Evolutionary conservation across 2,329 filamentous ascomycete species (phyloP).

Genomic region (Sphaerostilbella broomeana): DNA sequence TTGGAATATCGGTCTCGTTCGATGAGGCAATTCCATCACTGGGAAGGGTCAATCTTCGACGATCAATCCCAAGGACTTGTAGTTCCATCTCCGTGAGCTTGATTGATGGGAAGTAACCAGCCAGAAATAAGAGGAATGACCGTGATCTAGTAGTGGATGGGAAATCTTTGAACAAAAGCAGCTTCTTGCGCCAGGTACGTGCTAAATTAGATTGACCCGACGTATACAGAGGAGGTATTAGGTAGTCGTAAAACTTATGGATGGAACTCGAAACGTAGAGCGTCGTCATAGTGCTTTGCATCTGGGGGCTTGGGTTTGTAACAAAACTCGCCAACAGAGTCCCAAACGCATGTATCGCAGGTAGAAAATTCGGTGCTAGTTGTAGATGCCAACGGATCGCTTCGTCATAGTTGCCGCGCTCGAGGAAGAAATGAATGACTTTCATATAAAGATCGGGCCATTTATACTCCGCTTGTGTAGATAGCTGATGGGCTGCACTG

Average conservation of each 20-base stretch:
- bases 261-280: constrained; percentile 41
- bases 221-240: constrained; percentile 46
- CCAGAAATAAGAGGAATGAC: constrained; percentile 43
- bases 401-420: constrained; percentile 29
- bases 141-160: constrained; percentile 35
- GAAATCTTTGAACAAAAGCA: constrained; percentile 35
- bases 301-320: constrained; percentile 27
- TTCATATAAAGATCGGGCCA: constrained; percentile 48
- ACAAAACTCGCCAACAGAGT: constrained; percentile 39
- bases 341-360: constrained; percentile 35
- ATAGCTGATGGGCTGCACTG: constrained; percentile 28
- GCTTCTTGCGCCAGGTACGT: constrained; percentile 39
- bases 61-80: constrained; percentile 14
- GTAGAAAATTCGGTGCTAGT: constrained; percentile 37
- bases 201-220: constrained; percentile 40
- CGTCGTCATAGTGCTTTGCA: constrained; percentile 35
- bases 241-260: constrained; percentile 41
- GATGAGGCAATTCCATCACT: neutral
- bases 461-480: constrained; percentile 28
- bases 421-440: constrained; percentile 38
- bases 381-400: constrained; percentile 43
- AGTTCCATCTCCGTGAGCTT: constrained; percentile 33
- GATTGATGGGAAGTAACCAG: constrained; percentile 38
- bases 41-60: neutral
- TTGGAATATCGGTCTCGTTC: neutral